A percentile compares a stretch with the other conserved stretches of the same genome.
phyloP scores from a whole-genome alignment of 1,284 basidiomycete species.

The Ceratobasidium sp. region DNA sequence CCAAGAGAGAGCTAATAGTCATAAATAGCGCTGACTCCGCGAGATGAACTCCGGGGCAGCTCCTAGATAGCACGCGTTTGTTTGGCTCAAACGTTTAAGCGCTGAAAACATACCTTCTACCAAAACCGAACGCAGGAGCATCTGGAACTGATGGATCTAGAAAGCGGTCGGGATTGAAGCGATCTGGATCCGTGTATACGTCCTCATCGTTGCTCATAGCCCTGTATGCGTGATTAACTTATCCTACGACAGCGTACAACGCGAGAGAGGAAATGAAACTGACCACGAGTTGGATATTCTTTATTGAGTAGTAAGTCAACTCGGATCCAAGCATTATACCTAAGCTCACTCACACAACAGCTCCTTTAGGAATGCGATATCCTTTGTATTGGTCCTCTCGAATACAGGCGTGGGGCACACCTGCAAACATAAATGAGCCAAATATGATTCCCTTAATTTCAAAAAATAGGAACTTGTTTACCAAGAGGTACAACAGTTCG shows the following conservation, averaged over 20 bases:
- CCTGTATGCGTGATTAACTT: not conserved
- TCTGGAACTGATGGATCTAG: constrained; percentile 32
- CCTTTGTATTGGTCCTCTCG: constrained; percentile 50
- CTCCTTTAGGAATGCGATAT: constrained; percentile 53
- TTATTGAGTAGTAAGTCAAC: too few relatives aligned
- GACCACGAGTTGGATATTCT: too few relatives aligned
- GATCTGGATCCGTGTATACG: constrained; percentile 39
- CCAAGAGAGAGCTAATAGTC: constrained; percentile 1
- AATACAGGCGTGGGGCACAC: constrained; percentile 49
- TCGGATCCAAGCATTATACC: not conserved
- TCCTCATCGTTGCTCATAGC: constrained; percentile 39
- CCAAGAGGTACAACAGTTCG: not conserved
- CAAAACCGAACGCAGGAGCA: constrained; percentile 5
- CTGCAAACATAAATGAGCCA: constrained; percentile 18
- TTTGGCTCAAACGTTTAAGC: not conserved
- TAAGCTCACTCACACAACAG: constrained; percentile 43
- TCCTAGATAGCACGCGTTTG: not conserved
- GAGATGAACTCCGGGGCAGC: constrained; percentile 22
- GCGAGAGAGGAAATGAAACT: too few relatives aligned
- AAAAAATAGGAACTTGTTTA: not conserved
- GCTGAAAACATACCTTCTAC: constrained; percentile 1
- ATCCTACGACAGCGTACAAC: too few relatives aligned
- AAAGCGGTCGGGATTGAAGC: constrained; percentile 44
- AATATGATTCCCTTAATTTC: not conserved
- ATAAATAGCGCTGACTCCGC: constrained; percentile 29